Base-by-base conservation (phyloP, 2,329 filamentous ascomycete genomes). In the Aspergillus fijiensis region DNA sequence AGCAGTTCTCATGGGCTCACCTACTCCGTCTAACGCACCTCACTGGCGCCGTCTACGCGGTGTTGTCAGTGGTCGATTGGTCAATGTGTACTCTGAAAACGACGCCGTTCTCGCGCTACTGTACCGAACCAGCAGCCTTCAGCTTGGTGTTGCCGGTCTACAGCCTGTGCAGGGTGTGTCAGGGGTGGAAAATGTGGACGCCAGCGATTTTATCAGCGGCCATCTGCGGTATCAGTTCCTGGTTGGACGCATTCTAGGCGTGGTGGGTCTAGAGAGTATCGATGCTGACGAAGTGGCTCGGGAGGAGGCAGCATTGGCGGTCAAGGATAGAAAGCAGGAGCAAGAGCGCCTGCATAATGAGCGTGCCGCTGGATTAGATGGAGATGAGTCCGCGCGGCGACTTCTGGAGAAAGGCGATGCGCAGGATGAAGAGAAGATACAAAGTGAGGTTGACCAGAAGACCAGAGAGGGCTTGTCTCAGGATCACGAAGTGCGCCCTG, bases 41-140 rank as follows among this genome's bases (percentile, higher is more conserved):
- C 86, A 92, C 66, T 97, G 93, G 93, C 84, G 88, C 49, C 81
- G 85, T 42, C 86, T 96, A 65, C 86, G 91, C 31, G 86, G 85
- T 49, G 91, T 94, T 0, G 92, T 96, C 0, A 86, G 88, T 1
- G 92, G 93, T 2, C 85, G 89, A 59, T 82, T 96, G 7, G 89
- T 96, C 67, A 97, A 97, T 67, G 91, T 94, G 9, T 96, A 89
- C 76, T 94, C 91, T 1, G 87, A 89, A 55, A 93, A 95, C 61
- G 93, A 97, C 75, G 90, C 91, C 69, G 87, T 97, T 33, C 85
- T 97, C 1, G 92, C 87, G 1, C 94, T 96, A 72, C 80, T 96
- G 19, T 96, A 97, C 74, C 87, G 93, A 49, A 89, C 91, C 2
- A 92, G 90, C 47, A 92, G 88, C 60, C 84, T 96, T 29, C 89